Evolutionary conservation across 2,329 filamentous ascomycete species (phyloP), one percentile per base, ranked within the genome.

Genomic region (Trichoderma afroharzianum): DNA sequence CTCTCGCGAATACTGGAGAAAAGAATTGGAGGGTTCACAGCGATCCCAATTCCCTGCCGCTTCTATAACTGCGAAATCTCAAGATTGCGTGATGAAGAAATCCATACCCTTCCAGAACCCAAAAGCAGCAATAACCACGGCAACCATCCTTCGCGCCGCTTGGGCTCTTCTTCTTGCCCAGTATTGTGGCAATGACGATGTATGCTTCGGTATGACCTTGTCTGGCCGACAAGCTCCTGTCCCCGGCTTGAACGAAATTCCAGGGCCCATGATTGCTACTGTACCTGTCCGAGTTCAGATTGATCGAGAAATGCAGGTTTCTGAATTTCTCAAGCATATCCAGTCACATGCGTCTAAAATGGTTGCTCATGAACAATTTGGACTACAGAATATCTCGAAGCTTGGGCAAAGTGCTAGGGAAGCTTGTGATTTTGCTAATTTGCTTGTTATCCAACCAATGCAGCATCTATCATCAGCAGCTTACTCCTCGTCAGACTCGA

Each of bases 351-450:
- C 75, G 5, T 64, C 73, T 18, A 75, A 78, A 58, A 76, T 76
- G 75, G 72, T 75, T 8, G 63, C 72, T 2, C 74, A 72, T 67
- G 79, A 77, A 59, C 73, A 79, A 12, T 72, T 77, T 30, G 77
- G 77, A 18, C 69, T 81, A 2, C 75, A 77, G 6, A 76, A 79
- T 61, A 74, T 61, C 85, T 50, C 67, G 2, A 72, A 71, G 32
- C 26, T 72, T 28, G 36, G 63, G n/a, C n/a, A 26, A 26, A 67
- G 74, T 26, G 71, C 76, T 2, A 67, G 69, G 21, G 71, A 68
- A 7, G 64, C 66, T 6, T 71, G 68, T 36, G 55, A 73, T n/a
- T 73, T 73, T 39, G 33, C 63, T 0, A 72, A 62, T 53, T 24
- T 74, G n/a, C 36, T 74, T 9, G 69, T 70, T 18, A 66, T 74